Percentiles rank a stretch among this genome's conserved stretches.
Evolutionary conservation across 805 yeast species (phyloP).

Genomic region (Saccharomycopsis fibuligera): DNA sequence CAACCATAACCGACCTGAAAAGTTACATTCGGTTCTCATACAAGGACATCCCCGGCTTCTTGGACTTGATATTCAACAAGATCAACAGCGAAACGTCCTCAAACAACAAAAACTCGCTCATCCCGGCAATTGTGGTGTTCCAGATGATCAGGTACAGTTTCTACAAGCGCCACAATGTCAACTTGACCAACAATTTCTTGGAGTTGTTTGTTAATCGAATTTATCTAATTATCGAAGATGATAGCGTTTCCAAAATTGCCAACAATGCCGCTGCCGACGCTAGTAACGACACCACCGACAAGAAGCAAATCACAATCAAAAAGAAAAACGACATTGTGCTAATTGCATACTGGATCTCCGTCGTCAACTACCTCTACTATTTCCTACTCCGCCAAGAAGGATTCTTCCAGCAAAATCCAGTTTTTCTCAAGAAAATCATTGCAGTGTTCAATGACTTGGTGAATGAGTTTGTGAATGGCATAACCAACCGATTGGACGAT

Average conservation of each 20-base stretch:
- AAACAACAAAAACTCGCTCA: constrained; percentile 43
- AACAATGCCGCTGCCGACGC: neutral
- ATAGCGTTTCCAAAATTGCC: neutral
- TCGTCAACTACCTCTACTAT: constrained; percentile 68
- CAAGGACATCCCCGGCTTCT: constrained; percentile 65
- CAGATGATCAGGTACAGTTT: constrained; percentile 69
- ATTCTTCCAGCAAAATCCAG: constrained; percentile 49
- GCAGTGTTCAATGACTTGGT: constrained; percentile 52
- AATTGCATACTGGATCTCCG: constrained; percentile 85
- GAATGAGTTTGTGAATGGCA: constrained; percentile 59
- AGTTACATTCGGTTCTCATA: constrained; percentile 61
- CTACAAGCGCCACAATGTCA: constrained; percentile 45
- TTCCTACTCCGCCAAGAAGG: constrained; percentile 56
- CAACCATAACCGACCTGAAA: constrained; percentile 27
- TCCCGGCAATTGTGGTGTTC: constrained; percentile 64
- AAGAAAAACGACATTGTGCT: constrained; percentile 47
- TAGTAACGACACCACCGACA: constrained; percentile 1
- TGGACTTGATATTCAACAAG: constrained; percentile 51
- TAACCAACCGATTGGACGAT: constrained; percentile 51
- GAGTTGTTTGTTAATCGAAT: constrained; percentile 32
- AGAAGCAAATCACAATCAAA: neutral
- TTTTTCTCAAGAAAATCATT: constrained; percentile 51
- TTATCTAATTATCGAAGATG: constrained; percentile 16
- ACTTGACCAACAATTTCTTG: constrained; percentile 51
- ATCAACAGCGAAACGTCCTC: constrained; percentile 37